Evolutionary conservation across 2,329 filamentous ascomycete genomes (phyloP).

Genomic region (Hymenoscyphus scutula): DNA sequence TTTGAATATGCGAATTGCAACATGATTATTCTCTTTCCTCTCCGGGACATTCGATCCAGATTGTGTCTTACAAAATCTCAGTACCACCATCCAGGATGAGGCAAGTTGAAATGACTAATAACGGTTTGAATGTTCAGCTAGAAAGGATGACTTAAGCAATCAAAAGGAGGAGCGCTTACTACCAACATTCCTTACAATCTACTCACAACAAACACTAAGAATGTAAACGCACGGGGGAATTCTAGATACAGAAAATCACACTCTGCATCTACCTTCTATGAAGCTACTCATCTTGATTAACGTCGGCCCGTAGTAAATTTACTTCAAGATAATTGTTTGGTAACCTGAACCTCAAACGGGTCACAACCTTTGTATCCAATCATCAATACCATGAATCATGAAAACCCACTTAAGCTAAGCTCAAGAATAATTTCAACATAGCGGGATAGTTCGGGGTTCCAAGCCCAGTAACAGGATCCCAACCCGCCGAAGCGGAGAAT

Average conservation of each 20-base stretch:
- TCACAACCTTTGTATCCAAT: too few species aligned
- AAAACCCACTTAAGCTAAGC: conserved; percentile 6
- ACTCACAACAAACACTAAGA: neutral
- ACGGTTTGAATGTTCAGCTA: too few species aligned
- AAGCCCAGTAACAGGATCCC: conserved; percentile 38
- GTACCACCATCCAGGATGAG: too few species aligned
- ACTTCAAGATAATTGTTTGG: too few species aligned
- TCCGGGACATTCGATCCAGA: too few species aligned
- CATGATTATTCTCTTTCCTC: neutral
- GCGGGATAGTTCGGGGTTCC: conserved; percentile 28
- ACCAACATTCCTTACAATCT: neutral
- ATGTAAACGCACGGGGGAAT: neutral
- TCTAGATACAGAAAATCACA: neutral
- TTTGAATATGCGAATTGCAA: neutral
- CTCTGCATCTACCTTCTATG: too few species aligned
- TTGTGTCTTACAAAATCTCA: too few species aligned
- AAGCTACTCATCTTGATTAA: too few species aligned
- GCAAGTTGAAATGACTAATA: too few species aligned
- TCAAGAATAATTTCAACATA: conserved; percentile 27
- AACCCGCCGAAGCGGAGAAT: conserved; percentile 33
- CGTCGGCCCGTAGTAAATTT: too few species aligned
- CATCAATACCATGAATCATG: neutral
- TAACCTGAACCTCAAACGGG: too few species aligned
- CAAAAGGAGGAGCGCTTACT: neutral
- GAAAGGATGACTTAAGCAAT: neutral